Conservation (phyloP, 192 early-diverging fungal genomes). For the Linnemannia zychae region DNA sequence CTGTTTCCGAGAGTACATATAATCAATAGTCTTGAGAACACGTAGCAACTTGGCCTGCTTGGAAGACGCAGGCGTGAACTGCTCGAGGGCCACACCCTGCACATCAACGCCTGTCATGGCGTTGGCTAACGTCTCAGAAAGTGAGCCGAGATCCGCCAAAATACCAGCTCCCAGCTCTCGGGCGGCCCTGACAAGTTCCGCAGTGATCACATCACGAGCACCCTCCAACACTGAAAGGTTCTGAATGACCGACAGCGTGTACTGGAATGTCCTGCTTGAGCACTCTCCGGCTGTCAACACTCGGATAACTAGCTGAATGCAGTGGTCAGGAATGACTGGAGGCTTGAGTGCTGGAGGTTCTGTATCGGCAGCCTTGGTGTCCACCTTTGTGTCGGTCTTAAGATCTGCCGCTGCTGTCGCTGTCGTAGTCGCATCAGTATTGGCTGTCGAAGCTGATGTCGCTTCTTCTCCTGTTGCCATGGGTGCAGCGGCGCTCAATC, state of each 20-base stretch:
- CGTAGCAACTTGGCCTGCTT: constrained; percentile 93
- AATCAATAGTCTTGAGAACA: constrained; percentile 95
- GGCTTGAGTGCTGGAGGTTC: constrained; percentile 69
- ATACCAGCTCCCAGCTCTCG: constrained; percentile 78
- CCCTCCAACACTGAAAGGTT: constrained; percentile 81
- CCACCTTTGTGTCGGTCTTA: constrained; percentile 27
- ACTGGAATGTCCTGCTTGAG: constrained; percentile 95
- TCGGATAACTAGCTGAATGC: constrained; percentile 88
- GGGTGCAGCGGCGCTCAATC: not conserved
- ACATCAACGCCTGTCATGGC: constrained; percentile 77
- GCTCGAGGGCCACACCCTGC: constrained; percentile 77
- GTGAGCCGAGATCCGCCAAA: constrained; percentile 74
- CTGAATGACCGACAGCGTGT: constrained; percentile 90
- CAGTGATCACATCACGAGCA: constrained; percentile 79
- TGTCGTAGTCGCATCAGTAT: constrained; percentile 4
- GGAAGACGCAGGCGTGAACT: constrained; percentile 88
- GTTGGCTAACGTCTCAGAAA: constrained; percentile 69
- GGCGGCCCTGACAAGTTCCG: constrained; percentile 82
- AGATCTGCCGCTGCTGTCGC: constrained; percentile 1
- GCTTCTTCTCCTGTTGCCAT: not conserved
- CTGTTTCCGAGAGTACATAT: constrained; percentile 75
- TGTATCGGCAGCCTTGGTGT: constrained; percentile 29
- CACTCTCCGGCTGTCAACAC: constrained; percentile 92
- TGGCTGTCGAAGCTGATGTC: constrained; percentile 17
- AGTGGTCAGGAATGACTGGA: constrained; percentile 86